These are phyloP conservation scores for Rickenella mellea DNA, from an alignment of 768 basidiomycete species.

Conservation along the genomic window DNA sequence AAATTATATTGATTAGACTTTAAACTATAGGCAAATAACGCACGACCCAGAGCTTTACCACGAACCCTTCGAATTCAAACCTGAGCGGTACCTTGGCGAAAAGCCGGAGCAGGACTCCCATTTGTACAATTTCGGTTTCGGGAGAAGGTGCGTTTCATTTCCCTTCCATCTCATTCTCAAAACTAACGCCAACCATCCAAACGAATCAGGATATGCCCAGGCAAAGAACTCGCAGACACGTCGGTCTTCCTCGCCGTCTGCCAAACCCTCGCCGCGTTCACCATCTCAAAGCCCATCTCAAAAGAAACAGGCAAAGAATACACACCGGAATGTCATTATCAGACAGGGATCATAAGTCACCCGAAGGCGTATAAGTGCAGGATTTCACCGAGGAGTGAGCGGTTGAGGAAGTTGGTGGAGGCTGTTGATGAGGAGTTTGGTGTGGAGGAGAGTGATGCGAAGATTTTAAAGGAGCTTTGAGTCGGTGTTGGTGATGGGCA, in stretches of 20 bases:
- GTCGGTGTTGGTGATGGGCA: too few relatives aligned
- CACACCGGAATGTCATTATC: too few relatives aligned
- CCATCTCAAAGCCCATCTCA: conserved; percentile 17
- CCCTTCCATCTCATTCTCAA: too few relatives aligned
- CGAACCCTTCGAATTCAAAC: conserved; percentile 24
- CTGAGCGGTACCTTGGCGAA: conserved; percentile 48
- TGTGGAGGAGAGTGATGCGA: not conserved
- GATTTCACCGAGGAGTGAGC: not conserved
- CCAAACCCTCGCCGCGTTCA: conserved; percentile 20
- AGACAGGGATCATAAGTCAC: too few relatives aligned
- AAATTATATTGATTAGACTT: not conserved
- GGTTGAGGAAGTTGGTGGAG: not conserved
- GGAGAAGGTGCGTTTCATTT: conserved; percentile 2
- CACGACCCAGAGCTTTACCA: conserved; percentile 27
- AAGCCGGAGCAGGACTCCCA: not conserved
- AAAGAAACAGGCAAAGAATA: too few relatives aligned
- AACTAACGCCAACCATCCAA: too few relatives aligned
- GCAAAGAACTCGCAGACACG: conserved; percentile 23
- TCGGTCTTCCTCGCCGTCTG: conserved; percentile 19
- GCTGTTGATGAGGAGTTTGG: not conserved
- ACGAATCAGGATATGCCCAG: conserved; percentile 31
- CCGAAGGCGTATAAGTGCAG: not conserved
- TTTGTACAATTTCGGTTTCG: conserved; percentile 5
- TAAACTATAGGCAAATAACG: conserved; percentile 26
- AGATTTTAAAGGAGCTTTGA: too few relatives aligned